Evolutionary conservation across 1,139 yeast genomes (phyloP).

Genomic region (Protomyces pachydermus): DNA sequence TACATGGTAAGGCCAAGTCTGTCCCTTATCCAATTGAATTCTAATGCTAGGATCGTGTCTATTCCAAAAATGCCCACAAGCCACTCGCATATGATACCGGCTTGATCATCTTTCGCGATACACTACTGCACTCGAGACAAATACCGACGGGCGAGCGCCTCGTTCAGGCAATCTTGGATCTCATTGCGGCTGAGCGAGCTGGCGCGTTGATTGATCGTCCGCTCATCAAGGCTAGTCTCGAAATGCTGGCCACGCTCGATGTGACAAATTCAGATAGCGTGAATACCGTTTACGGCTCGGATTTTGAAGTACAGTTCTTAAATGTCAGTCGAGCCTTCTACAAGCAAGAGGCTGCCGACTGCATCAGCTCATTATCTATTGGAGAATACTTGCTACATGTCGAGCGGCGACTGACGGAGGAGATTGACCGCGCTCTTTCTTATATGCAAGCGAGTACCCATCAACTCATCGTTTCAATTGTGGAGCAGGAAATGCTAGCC

Average conservation of each 20-base stretch:
- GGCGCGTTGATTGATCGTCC: constrained; percentile 60
- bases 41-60: constrained; percentile 54
- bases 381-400: constrained; percentile 54
- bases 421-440: constrained; percentile 51
- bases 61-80: constrained; percentile 65
- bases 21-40: background rate
- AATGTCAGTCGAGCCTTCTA: constrained; percentile 56
- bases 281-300: constrained; percentile 51
- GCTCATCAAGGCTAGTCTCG: constrained; percentile 56
- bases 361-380: constrained; percentile 47
- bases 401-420: constrained; percentile 53
- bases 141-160: constrained; percentile 52
- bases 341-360: constrained; percentile 46
- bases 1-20: constrained; percentile 45
- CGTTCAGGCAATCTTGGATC: constrained; percentile 51
- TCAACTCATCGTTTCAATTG: constrained; percentile 42
- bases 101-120: constrained; percentile 52
- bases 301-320: constrained; percentile 64
- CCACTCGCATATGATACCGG: constrained; percentile 75
- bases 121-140: constrained; percentile 44
- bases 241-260: constrained; percentile 63
- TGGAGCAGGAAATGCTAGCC: constrained; percentile 62
- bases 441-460: constrained; percentile 52
- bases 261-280: constrained; percentile 4
- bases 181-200: constrained; percentile 56